Percentiles rank a stretch among this genome's conserved stretches.
Evolutionary conservation across 306 rosid genomes (phyloP).

Genomic region (Trichosanthes truncata): DNA sequence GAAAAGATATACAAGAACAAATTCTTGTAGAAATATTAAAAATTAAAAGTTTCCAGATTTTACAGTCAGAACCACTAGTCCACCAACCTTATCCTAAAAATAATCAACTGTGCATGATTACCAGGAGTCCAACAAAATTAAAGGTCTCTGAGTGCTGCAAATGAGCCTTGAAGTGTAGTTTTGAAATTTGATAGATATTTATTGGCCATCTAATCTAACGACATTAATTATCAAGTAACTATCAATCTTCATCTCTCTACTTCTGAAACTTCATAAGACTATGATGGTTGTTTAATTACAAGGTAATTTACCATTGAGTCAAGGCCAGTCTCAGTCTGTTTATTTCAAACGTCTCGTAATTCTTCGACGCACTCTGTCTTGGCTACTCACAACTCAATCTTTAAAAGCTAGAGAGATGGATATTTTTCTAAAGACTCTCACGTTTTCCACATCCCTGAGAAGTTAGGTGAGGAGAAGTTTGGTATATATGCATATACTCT

Average conservation of each 20-base stretch:
- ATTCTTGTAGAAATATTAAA: neutral
- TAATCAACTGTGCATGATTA: neutral
- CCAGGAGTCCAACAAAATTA: neutral
- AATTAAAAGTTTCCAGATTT: neutral
- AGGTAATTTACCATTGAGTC: neutral
- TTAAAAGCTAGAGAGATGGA: neutral
- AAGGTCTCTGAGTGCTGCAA: neutral
- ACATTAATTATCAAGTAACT: neutral
- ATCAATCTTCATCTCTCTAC: neutral
- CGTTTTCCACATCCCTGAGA: slow-evolving; percentile 19
- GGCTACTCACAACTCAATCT: neutral
- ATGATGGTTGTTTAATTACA: neutral
- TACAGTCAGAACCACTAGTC: neutral
- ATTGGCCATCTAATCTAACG: neutral
- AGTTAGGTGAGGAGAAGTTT: slow-evolving; percentile 34
- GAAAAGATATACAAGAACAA: neutral
- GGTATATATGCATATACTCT: slow-evolving; percentile 38
- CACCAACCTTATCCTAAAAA: neutral
- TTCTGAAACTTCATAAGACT: neutral
- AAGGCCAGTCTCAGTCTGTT: neutral
- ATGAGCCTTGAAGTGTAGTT: neutral
- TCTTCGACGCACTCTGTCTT: neutral
- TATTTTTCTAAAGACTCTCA: neutral
- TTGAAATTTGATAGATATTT: neutral
- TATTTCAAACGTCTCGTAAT: neutral